These are phyloP conservation scores for Dimocarpus longan DNA, from an alignment of 345 rosid species.

Conservation along the genomic window DNA sequence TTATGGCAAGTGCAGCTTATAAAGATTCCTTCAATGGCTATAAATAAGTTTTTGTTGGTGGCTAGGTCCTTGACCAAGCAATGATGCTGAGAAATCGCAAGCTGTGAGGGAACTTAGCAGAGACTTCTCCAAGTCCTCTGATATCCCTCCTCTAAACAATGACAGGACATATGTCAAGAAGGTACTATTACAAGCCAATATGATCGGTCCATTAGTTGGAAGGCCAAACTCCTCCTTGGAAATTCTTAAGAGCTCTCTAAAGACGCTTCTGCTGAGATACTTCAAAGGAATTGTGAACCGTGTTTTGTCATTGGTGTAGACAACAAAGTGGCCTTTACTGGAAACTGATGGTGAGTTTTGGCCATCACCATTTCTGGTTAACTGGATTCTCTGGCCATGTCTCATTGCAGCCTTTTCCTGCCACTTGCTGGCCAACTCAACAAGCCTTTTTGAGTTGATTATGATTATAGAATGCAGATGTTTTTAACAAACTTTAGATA, in stretches of 20 bases:
- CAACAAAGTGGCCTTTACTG: conserved; percentile 31
- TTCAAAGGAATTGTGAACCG: conserved; percentile 26
- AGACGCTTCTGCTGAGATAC: conserved; percentile 18
- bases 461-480: conserved; percentile 6
- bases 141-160: conserved; percentile 21
- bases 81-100: conserved; percentile 8
- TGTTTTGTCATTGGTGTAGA: conserved; percentile 20
- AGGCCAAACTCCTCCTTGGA: conserved; percentile 27
- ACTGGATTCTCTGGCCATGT: conserved; percentile 7
- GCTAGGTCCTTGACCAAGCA: neutral
- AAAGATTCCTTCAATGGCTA: conserved; percentile 4
- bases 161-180: conserved; percentile 31
- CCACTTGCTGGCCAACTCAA: conserved; percentile 27
- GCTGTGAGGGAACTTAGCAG: conserved; percentile 19
- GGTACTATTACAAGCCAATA: conserved; percentile 31
- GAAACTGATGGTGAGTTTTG: neutral
- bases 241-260: conserved; percentile 17
- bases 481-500: neutral
- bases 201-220: conserved; percentile 16
- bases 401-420: conserved; percentile 18
- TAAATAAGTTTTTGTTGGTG: conserved; percentile 10
- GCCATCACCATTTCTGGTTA: neutral
- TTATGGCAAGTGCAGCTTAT: neutral
- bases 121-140: conserved; percentile 36
- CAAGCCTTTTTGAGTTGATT: conserved; percentile 26